These are phyloP conservation scores for Debaryomyces psychrophilus DNA, from an alignment of 1,139 yeast species.

Conservation along the genomic window DNA sequence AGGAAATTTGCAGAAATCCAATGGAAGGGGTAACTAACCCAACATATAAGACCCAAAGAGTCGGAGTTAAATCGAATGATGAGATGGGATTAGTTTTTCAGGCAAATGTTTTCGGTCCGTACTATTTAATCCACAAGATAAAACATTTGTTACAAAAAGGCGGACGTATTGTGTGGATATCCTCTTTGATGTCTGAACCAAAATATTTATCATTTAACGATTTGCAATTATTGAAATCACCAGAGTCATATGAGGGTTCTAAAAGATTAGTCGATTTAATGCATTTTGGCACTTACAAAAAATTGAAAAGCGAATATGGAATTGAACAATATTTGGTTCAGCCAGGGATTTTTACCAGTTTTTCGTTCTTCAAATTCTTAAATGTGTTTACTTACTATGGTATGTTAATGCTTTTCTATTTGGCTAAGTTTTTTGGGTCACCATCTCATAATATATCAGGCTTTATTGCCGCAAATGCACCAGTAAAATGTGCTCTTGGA, in stretches of 20 bases:
- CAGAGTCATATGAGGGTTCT: conserved; percentile 86
- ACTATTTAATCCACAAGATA: conserved; percentile 70
- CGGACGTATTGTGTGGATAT: conserved; percentile 80
- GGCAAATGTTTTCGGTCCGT: conserved; percentile 95
- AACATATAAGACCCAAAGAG: conserved; percentile 76
- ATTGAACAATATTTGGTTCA: conserved; percentile 79
- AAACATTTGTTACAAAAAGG: conserved; percentile 54
- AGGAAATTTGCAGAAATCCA: conserved; percentile 66
- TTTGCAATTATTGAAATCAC: conserved; percentile 64
- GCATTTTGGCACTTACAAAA: conserved; percentile 68
- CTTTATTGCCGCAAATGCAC: conserved; percentile 86
- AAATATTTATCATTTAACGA: conserved; percentile 73
- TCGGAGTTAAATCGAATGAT: conserved; percentile 71
- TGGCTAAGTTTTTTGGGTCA: conserved; percentile 83
- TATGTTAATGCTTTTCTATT: conserved; percentile 79
- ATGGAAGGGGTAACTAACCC: conserved; percentile 83
- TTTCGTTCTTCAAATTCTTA: conserved; percentile 74
- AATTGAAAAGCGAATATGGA: conserved; percentile 48
- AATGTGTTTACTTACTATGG: conserved; percentile 81
- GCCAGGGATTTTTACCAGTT: conserved; percentile 92
- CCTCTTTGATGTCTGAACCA: conserved; percentile 78
- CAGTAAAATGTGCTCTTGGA: conserved; percentile 45
- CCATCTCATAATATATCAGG: conserved; percentile 89
- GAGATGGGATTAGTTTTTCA: conserved; percentile 89
- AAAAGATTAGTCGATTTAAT: conserved; percentile 83